Percentiles rank a stretch among this genome's conserved stretches.
Evolutionary conservation across 2,329 filamentous ascomycete genomes (phyloP).

Genomic region (Ceratocystiopsis sp.): DNA sequence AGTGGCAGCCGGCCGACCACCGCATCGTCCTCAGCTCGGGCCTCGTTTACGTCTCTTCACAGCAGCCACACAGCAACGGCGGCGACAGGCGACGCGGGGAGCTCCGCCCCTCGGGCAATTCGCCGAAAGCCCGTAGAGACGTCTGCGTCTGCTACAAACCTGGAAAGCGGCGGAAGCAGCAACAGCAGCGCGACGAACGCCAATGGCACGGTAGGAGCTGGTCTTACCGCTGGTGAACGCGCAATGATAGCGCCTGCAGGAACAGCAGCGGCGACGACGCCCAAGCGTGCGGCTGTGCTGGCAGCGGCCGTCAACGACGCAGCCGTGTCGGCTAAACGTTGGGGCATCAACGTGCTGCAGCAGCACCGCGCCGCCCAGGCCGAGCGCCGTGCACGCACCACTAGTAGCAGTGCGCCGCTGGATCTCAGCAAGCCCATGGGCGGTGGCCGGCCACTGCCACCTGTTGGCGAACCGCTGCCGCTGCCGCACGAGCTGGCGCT

Average conservation of each 20-base stretch:
- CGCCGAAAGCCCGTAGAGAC: too few species aligned
- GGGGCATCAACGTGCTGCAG: slow-evolving; percentile 40
- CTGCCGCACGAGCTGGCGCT: slow-evolving; percentile 24
- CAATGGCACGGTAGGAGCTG: too few species aligned
- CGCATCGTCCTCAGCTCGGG: too few species aligned
- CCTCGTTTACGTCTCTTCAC: slow-evolving; percentile 2
- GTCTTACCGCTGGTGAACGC: too few species aligned
- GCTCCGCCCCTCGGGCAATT: too few species aligned
- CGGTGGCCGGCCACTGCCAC: slow-evolving; percentile 64
- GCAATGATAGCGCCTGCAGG: slow-evolving; percentile 9
- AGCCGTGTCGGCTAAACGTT: slow-evolving; percentile 37
- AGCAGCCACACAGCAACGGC: too few species aligned
- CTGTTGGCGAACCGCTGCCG: slow-evolving; percentile 64
- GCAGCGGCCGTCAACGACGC: slow-evolving; percentile 35
- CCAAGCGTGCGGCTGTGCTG: slow-evolving; percentile 29
- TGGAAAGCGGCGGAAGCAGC: too few species aligned
- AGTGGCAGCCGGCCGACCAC: too few species aligned
- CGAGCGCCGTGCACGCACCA: neutral
- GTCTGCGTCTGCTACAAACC: too few species aligned
- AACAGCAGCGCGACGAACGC: too few species aligned
- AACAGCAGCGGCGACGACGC: slow-evolving; percentile 1
- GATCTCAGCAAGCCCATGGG: slow-evolving; percentile 56
- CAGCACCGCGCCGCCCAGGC: slow-evolving; percentile 11
- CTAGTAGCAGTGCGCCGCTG: slow-evolving; percentile 14
- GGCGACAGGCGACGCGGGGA: neutral